phyloP scores from a whole-genome alignment of 2,329 filamentous ascomycete species.

The Diplodia scrobiculata region DNA sequence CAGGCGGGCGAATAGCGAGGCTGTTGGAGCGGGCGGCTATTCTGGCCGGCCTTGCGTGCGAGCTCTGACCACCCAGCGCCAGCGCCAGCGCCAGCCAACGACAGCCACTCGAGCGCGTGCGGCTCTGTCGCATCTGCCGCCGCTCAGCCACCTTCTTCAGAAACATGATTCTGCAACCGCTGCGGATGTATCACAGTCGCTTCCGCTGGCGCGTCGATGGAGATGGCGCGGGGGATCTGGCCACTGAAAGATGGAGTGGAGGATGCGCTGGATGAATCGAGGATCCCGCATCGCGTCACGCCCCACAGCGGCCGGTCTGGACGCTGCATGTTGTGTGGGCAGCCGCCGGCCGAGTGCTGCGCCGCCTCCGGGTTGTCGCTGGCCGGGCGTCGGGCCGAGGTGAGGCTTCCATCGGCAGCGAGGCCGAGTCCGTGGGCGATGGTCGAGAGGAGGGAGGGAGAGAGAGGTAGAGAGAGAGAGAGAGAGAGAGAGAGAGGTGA shows the following conservation, averaged over 20 bases:
- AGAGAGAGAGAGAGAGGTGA: too few relatives aligned
- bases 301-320: conserved; percentile 10
- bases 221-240: conserved; percentile 17
- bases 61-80: conserved; percentile 20
- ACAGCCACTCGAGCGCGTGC: conserved; percentile 23
- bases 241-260: not conserved
- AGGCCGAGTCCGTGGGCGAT: not conserved
- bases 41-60: conserved; percentile 5
- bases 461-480: too few relatives aligned
- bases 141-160: conserved; percentile 22
- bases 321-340: not conserved
- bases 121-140: conserved; percentile 28
- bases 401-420: conserved; percentile 11
- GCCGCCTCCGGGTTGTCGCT: conserved; percentile 8
- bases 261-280: conserved; percentile 13
- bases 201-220: conserved; percentile 24
- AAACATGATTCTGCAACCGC: conserved; percentile 22
- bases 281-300: not conserved
- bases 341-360: conserved; percentile 8
- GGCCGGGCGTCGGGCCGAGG: conserved; percentile 8
- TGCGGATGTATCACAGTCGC: conserved; percentile 20
- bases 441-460: too few relatives aligned
- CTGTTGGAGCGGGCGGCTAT: conserved; percentile 19
- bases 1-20: conserved; percentile 1
- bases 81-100: conserved; percentile 16